Evolutionary conservation across 1,284 basidiomycete genomes (phyloP), one percentile per base, ranked within the genome.

Genomic region (Malassezia slooffiae): DNA sequence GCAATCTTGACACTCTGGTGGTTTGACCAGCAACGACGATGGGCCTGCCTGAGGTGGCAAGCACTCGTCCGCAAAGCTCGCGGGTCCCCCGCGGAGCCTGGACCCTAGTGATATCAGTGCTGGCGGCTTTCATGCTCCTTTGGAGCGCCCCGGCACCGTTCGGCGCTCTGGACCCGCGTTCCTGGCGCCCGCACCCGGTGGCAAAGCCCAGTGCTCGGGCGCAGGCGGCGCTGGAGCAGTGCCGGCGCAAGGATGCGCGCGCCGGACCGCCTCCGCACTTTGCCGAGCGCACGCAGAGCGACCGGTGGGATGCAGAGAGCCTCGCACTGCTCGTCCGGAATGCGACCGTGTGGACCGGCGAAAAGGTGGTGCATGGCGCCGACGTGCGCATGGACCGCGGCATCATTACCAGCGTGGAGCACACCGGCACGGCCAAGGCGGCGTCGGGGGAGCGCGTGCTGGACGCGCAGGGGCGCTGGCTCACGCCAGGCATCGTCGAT

Each of bases 281-380:
- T 58, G 63, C 70, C 34, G 62, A 70, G 22, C 76, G 86, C 11
- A 75, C 75, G 6, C 68, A 66, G 26, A 85, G 80, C 5, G 85
- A 89, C 61, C 74, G 85, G 30, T 83, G 77, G 57, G 83, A 81
- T 41, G 68, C 71, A 5, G 80, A 79, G 3, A 81, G 81, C 0
- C 75, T 75, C 29, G 72, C 80, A 3, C 79, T 80, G 6, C 73
- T 81, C 56, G 80, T 90, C 55, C 75, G 75, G 63, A 87, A 90
- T 66, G 84, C 79, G 2, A 80, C 78, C 0, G 75, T 91, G 15
- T 85, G 85, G 76, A 86, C 83, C 0, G 85, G 85, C 15, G 76
- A 75, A 34, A 78, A 82, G 55, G 71, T 83, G 27, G 65, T 83
- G 15, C 70, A 75, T 21, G 81, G 59, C 5, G 57, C 59, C 6